Conservation (phyloP, 805 yeast genomes). For the Candida hungchunana region DNA sequence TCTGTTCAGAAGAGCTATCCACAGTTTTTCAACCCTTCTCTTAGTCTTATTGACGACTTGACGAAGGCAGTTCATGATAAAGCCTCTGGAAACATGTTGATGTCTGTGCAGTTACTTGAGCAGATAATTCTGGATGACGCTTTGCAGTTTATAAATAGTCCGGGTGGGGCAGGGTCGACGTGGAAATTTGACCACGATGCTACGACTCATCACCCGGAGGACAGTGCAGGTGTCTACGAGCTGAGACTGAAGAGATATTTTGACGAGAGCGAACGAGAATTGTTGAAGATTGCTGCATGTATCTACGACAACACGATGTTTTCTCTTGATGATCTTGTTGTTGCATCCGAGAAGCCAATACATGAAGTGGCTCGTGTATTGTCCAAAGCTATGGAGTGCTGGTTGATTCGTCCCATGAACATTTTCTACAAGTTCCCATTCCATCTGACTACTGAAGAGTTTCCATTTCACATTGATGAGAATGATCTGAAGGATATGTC, state of each 20-base stretch:
- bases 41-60: not conserved
- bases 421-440: constrained; percentile 46
- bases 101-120: constrained; percentile 1
- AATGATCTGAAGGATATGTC: constrained; percentile 33
- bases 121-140: not conserved
- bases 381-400: constrained; percentile 30
- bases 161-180: not conserved
- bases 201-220: not conserved
- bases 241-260: constrained; percentile 21
- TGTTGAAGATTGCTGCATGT: constrained; percentile 40
- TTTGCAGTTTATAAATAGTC: not conserved
- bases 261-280: constrained; percentile 18
- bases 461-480: constrained; percentile 25
- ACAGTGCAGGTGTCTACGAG: constrained; percentile 9
- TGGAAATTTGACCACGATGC: not conserved
- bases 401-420: constrained; percentile 35
- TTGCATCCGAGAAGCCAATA: constrained; percentile 34
- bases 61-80: not conserved
- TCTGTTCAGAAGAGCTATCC: constrained; percentile 8
- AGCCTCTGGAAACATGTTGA: constrained; percentile 2
- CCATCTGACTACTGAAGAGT: constrained; percentile 27
- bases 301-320: constrained; percentile 32
- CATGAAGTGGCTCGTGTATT: constrained; percentile 31
- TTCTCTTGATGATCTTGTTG: constrained; percentile 35
- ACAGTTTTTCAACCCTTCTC: not conserved